Evolutionary conservation across 139 green algal genomes (phyloP).

Genomic region (Nannochloris sp.): DNA sequence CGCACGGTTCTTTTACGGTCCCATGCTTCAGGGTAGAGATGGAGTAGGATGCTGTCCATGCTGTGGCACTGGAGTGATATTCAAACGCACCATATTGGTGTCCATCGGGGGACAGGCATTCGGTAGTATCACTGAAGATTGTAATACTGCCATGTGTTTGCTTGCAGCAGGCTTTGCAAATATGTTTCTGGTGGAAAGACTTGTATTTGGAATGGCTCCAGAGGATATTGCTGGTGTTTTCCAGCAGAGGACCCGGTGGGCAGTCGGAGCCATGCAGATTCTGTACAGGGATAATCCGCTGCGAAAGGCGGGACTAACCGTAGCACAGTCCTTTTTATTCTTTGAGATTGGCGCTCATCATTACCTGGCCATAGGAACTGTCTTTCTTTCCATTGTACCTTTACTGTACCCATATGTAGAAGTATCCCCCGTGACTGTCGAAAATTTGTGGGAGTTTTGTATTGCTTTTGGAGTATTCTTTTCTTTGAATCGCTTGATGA

Average conservation of each 20-base stretch:
- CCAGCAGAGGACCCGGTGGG: not conserved
- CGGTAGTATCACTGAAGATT: not conserved
- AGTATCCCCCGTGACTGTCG: not conserved
- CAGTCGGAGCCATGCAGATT: not conserved
- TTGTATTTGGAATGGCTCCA: not conserved
- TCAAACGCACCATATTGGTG: not conserved
- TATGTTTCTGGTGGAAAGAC: not conserved
- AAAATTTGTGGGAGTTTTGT: not conserved
- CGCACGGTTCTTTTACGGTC: constrained; percentile 2
- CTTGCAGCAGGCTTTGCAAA: not conserved
- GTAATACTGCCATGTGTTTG: not conserved
- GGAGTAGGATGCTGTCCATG: not conserved
- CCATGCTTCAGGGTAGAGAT: not conserved
- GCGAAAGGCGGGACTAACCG: not conserved
- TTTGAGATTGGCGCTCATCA: not conserved
- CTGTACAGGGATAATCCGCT: not conserved
- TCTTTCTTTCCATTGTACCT: not conserved
- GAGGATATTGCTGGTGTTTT: not conserved
- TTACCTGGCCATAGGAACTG: not conserved
- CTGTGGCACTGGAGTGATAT: not conserved
- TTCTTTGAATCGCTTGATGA: not conserved
- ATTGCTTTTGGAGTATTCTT: not conserved
- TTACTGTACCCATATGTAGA: not conserved
- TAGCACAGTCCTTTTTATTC: not conserved
- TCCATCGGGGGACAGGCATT: not conserved